Percentiles rank a stretch among this genome's conserved stretches.
phyloP scores from a whole-genome alignment of 306 rosid species.

The Cicer yamashitae region DNA sequence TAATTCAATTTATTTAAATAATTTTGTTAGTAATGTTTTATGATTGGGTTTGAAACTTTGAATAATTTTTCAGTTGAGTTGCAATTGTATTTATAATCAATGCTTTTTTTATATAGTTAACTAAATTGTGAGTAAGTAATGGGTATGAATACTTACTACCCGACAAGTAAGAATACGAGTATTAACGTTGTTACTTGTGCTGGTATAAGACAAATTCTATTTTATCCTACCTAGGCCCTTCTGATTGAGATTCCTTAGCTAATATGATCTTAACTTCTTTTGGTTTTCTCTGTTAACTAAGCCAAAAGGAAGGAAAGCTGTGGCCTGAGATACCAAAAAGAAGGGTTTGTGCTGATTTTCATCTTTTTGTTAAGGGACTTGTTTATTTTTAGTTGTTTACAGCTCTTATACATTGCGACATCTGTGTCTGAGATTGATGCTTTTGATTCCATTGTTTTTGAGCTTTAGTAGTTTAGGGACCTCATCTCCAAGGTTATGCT shows the following conservation, averaged over 20 bases:
- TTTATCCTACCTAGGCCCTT: background rate
- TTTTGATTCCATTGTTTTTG: slow-evolving; percentile 28
- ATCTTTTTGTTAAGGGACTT: slow-evolving; percentile 4
- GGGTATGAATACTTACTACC: too few relatives aligned
- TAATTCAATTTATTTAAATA: too few relatives aligned
- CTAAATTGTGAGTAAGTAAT: background rate
- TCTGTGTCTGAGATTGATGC: slow-evolving; percentile 8
- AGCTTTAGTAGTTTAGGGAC: slow-evolving; percentile 16
- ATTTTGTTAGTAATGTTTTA: too few relatives aligned
- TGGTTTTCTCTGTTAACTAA: background rate
- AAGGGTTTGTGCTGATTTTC: slow-evolving; percentile 26
- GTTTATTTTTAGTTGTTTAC: slow-evolving; percentile 2
- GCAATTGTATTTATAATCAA: background rate
- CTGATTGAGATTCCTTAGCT: background rate
- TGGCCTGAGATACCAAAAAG: background rate
- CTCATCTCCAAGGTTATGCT: slow-evolving; percentile 13
- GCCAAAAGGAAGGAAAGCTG: slow-evolving; percentile 11
- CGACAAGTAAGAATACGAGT: too few relatives aligned
- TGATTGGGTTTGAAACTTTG: too few relatives aligned
- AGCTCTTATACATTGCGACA: background rate
- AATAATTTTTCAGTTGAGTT: background rate
- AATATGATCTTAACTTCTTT: background rate
- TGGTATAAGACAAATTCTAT: background rate
- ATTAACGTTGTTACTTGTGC: too few relatives aligned
- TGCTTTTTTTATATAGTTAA: background rate